Percentiles rank a stretch among this genome's conserved stretches.
Evolutionary conservation across 2,329 filamentous ascomycete species (phyloP).

Genomic region (Colletotrichum sp.): DNA sequence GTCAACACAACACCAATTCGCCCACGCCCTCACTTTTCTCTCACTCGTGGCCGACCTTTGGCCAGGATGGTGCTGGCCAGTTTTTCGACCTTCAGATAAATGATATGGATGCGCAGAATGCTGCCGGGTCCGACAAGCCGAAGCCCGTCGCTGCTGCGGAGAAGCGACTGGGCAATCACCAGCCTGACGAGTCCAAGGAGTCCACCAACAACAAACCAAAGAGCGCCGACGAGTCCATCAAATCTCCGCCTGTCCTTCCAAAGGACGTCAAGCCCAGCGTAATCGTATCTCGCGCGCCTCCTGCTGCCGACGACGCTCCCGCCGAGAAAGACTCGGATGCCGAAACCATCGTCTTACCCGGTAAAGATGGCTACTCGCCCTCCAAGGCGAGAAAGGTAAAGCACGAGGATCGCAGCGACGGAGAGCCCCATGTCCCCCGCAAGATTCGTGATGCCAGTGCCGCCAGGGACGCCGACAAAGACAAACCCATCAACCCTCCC

Average conservation of each 20-base stretch:
- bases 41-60: slow-evolving; percentile 41
- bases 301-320: slow-evolving; percentile 43
- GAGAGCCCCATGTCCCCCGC: slow-evolving; percentile 48
- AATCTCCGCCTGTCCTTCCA: slow-evolving; percentile 1
- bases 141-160: slow-evolving; percentile 62
- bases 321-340: slow-evolving; percentile 72
- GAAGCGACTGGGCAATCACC: slow-evolving; percentile 39
- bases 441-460: slow-evolving; percentile 37
- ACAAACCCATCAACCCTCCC: slow-evolving; percentile 35
- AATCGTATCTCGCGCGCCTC: slow-evolving; percentile 30
- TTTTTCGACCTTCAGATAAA: slow-evolving; percentile 58
- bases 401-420: slow-evolving; percentile 67
- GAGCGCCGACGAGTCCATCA: slow-evolving; percentile 13
- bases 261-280: slow-evolving; percentile 24
- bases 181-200: slow-evolving; percentile 26
- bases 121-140: slow-evolving; percentile 65
- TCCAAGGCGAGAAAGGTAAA: slow-evolving; percentile 69
- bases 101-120: slow-evolving; percentile 75
- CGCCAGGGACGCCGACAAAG: slow-evolving; percentile 40
- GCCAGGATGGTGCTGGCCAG: slow-evolving; percentile 66
- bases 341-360: slow-evolving; percentile 72
- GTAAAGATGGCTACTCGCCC: slow-evolving; percentile 68
- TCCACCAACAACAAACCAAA: slow-evolving; percentile 15
- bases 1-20: slow-evolving; percentile 7
- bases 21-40: neutral